phyloP scores from a whole-genome alignment of 192 early-diverging fungal genomes.

The Gryganskiella cystojenkinii region DNA sequence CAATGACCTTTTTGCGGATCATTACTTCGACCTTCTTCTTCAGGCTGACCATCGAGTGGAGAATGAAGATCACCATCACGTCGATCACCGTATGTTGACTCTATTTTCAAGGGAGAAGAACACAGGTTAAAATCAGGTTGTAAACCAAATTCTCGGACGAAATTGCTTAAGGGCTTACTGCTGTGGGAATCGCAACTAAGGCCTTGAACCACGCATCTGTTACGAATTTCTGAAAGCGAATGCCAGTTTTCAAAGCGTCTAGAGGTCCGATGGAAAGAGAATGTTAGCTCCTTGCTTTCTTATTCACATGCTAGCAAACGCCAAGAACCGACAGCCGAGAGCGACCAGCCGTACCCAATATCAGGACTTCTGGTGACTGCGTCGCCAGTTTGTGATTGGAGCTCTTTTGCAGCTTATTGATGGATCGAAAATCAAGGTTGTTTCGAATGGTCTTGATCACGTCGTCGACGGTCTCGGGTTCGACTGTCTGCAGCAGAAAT shows the following conservation, averaged over 20 bases:
- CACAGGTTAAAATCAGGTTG: background rate
- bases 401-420: conserved; percentile 58
- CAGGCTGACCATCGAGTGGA: conserved; percentile 60
- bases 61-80: conserved; percentile 59
- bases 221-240: conserved; percentile 75
- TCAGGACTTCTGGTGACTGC: conserved; percentile 58
- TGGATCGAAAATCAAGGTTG: conserved; percentile 72
- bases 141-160: background rate
- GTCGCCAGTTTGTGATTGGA: conserved; percentile 16
- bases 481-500: conserved; percentile 75
- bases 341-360: conserved; percentile 56
- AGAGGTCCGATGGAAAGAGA: conserved; percentile 11
- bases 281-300: background rate
- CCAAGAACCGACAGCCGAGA: conserved; percentile 6
- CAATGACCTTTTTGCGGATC: conserved; percentile 62
- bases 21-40: conserved; percentile 66
- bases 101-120: conserved; percentile 22
- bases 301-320: background rate
- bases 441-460: conserved; percentile 64
- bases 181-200: conserved; percentile 57
- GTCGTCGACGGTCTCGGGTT: conserved; percentile 56
- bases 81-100: conserved; percentile 61
- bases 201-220: conserved; percentile 76
- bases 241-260: conserved; percentile 73
- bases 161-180: conserved; percentile 40